phyloP scores from a whole-genome alignment of 2,329 filamentous ascomycete species.

The Clathrospora elynae region DNA sequence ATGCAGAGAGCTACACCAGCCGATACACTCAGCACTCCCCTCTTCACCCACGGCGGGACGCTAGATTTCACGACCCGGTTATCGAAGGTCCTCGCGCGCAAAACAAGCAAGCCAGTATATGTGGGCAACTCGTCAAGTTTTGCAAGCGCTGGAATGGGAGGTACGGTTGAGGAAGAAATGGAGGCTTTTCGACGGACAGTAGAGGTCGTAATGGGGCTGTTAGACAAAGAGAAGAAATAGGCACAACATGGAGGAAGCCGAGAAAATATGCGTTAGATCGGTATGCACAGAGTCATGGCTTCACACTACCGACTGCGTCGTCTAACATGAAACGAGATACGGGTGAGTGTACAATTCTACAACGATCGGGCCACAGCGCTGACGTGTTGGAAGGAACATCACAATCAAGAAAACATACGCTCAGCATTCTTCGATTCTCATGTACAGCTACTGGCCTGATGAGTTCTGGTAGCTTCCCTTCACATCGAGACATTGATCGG shows the following conservation, averaged over 20 bases:
- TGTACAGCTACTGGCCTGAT: too few relatives aligned
- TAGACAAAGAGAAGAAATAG: conserved; percentile 42
- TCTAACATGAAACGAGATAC: too few relatives aligned
- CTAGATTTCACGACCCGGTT: conserved; percentile 86
- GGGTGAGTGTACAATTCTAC: too few relatives aligned
- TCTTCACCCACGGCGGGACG: conserved; percentile 76
- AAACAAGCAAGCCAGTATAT: conserved; percentile 76
- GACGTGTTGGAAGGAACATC: too few relatives aligned
- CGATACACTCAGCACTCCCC: conserved; percentile 74
- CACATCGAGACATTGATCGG: conserved; percentile 2
- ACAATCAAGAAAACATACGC: too few relatives aligned
- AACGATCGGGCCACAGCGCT: too few relatives aligned
- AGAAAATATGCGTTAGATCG: background rate
- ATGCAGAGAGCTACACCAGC: conserved; percentile 48
- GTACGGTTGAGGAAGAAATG: conserved; percentile 91
- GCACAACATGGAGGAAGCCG: background rate
- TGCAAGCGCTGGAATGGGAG: conserved; percentile 72
- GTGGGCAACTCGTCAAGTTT: conserved; percentile 88
- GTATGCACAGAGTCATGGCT: background rate
- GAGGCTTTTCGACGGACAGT: conserved; percentile 79
- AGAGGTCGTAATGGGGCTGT: conserved; percentile 66
- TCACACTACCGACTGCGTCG: too few relatives aligned
- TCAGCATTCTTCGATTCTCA: too few relatives aligned
- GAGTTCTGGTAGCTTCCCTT: background rate
- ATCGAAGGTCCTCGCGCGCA: conserved; percentile 80